phyloP scores from a whole-genome alignment of 1,284 basidiomycete species.

The Boletus semigastroideus region DNA sequence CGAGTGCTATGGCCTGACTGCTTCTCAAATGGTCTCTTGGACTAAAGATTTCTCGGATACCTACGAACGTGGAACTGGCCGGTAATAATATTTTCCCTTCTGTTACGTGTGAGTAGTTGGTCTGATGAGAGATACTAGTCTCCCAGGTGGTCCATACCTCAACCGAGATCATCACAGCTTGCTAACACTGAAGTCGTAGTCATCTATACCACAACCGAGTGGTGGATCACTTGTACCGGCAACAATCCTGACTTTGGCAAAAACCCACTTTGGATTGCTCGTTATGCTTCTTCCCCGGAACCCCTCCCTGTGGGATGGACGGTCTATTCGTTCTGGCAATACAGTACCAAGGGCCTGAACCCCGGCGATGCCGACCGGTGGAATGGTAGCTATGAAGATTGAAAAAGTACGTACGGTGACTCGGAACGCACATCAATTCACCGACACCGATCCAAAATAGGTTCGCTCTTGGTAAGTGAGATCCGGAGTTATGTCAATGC shows the following conservation, averaged over 20 bases:
- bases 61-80: conserved; percentile 51
- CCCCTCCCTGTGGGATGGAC: conserved; percentile 57
- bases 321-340: conserved; percentile 65
- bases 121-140: conserved; percentile 27
- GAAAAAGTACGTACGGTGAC: conserved; percentile 27
- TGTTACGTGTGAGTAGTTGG: background rate
- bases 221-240: conserved; percentile 69
- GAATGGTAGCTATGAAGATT: conserved; percentile 43
- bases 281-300: conserved; percentile 49
- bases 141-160: conserved; percentile 20
- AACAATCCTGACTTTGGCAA: conserved; percentile 51
- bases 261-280: conserved; percentile 62
- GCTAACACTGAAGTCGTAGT: conserved; percentile 26
- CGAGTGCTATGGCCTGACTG: conserved; percentile 57
- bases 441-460: conserved; percentile 7
- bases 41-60: conserved; percentile 61
- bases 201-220: conserved; percentile 64
- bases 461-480: conserved; percentile 11
- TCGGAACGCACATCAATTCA: background rate
- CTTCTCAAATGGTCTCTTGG: conserved; percentile 60
- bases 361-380: conserved; percentile 58
- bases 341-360: conserved; percentile 49
- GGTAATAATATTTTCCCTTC: conserved; percentile 31
- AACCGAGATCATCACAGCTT: background rate
- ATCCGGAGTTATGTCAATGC: no score